A percentile compares a stretch with the other conserved stretches of the same genome.
phyloP scores from a whole-genome alignment of 805 yeast genomes.

The Candida endomychidarum region DNA sequence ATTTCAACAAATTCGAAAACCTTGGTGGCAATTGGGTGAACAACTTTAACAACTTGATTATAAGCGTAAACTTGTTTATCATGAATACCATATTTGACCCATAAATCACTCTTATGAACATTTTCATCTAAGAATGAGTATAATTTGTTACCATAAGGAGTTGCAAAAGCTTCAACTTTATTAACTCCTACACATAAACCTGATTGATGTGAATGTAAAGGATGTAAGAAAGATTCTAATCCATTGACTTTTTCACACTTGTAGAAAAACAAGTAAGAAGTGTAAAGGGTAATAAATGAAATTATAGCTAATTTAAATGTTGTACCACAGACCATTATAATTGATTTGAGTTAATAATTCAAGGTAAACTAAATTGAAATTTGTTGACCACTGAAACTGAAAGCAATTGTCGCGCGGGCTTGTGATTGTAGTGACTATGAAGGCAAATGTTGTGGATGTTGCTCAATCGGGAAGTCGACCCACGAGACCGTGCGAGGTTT shows the following conservation, averaged over 20 bases:
- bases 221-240: conserved; percentile 34
- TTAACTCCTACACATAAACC: conserved; percentile 33
- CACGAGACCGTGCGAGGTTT: too few relatives aligned
- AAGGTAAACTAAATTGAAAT: conserved; percentile 5
- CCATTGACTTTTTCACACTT: conserved; percentile 38
- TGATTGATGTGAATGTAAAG: conserved; percentile 37
- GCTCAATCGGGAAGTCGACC: conserved; percentile 4
- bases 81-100: conserved; percentile 31
- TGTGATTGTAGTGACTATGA: conserved; percentile 6
- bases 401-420: conserved; percentile 10
- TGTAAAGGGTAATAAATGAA: conserved; percentile 30
- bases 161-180: conserved; percentile 25
- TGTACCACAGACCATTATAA: conserved; percentile 10
- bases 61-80: conserved; percentile 24
- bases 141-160: conserved; percentile 31
- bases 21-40: conserved; percentile 32
- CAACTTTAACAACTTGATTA: conserved; percentile 16
- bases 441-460: conserved; percentile 2
- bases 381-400: conserved; percentile 7
- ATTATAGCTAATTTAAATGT: conserved; percentile 17
- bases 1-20: conserved; percentile 34
- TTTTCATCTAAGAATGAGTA: conserved; percentile 33
- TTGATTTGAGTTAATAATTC: neutral
- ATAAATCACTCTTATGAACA: conserved; percentile 37
- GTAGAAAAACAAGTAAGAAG: conserved; percentile 38